Conservation (phyloP, 805 yeast species). For the Kodamaea jinghongensis region DNA sequence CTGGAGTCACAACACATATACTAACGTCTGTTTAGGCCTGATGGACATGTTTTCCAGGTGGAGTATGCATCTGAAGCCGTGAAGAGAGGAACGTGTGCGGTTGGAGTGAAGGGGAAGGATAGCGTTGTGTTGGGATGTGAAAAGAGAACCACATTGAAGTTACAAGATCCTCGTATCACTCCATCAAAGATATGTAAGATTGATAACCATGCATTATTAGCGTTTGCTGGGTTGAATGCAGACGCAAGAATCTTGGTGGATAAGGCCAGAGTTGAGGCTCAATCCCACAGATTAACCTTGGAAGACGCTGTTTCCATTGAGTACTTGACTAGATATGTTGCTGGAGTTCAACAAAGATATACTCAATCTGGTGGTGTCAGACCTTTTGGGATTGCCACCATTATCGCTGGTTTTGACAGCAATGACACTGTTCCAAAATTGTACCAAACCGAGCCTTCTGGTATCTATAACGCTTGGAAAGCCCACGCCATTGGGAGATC, state of each 20-base stretch:
- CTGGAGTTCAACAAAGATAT: constrained; percentile 96
- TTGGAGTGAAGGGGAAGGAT: constrained; percentile 88
- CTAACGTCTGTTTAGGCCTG: constrained; percentile 66
- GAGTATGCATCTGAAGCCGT: constrained; percentile 98
- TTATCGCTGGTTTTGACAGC: constrained; percentile 93
- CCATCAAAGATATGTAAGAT: constrained; percentile 91
- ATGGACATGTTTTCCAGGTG: constrained; percentile 98
- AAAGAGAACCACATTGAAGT: constrained; percentile 88
- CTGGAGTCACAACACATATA: too few relatives aligned
- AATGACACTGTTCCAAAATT: constrained; percentile 77
- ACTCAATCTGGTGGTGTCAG: constrained; percentile 98
- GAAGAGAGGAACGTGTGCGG: constrained; percentile 97
- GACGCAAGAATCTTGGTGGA: constrained; percentile 94
- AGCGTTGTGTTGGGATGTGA: constrained; percentile 95
- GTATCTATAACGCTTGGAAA: constrained; percentile 96
- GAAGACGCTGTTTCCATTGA: constrained; percentile 93
- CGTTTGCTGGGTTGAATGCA: constrained; percentile 98
- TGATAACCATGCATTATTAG: constrained; percentile 86
- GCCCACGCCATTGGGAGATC: constrained; percentile 97
- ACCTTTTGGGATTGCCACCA: constrained; percentile 94
- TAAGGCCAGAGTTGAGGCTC: constrained; percentile 95
- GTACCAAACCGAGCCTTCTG: constrained; percentile 96
- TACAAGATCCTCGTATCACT: constrained; percentile 95
- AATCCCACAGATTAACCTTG: constrained; percentile 86
- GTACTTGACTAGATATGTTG: constrained; percentile 88